Conservation (phyloP, 805 yeast species). For the Barnettozyma vustinii region DNA sequence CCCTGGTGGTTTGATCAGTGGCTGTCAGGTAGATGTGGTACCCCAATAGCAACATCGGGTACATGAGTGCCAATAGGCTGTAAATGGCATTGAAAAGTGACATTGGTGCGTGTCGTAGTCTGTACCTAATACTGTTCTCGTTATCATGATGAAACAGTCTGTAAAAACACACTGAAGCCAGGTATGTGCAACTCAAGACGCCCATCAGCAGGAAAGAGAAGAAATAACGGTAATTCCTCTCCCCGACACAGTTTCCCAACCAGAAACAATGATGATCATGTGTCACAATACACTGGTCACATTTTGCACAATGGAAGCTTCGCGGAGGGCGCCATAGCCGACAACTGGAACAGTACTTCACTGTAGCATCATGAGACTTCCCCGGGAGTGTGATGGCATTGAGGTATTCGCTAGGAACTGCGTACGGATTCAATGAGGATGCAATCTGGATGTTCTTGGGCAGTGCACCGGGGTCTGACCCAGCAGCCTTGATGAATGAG, state of each 20-base stretch:
- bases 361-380: slow-evolving; percentile 27
- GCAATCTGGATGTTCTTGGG: slow-evolving; percentile 60
- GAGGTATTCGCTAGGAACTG: slow-evolving; percentile 54
- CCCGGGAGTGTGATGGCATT: slow-evolving; percentile 44
- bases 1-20: slow-evolving; percentile 67
- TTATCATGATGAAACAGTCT: slow-evolving; percentile 22
- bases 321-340: slow-evolving; percentile 73
- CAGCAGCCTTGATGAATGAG: slow-evolving; percentile 48
- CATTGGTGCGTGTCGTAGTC: slow-evolving; percentile 29
- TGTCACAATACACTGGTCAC: slow-evolving; percentile 52
- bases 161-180: slow-evolving; percentile 29
- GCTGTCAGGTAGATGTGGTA: slow-evolving; percentile 52
- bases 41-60: slow-evolving; percentile 48
- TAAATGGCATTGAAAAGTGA: slow-evolving; percentile 50
- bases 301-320: slow-evolving; percentile 66
- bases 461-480: slow-evolving; percentile 62
- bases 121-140: slow-evolving; percentile 18
- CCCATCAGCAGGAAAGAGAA: slow-evolving; percentile 41
- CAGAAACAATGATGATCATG: slow-evolving; percentile 42
- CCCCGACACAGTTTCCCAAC: slow-evolving; percentile 74
- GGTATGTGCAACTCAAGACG: slow-evolving; percentile 26
- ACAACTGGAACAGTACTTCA: slow-evolving; percentile 62
- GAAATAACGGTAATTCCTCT: slow-evolving; percentile 62
- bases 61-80: slow-evolving; percentile 39
- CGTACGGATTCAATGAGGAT: slow-evolving; percentile 28